Percentiles rank a stretch among this genome's conserved stretches.
Evolutionary conservation across 2,329 filamentous ascomycete species (phyloP).

Genomic region (Pestalotiopsis sp.): DNA sequence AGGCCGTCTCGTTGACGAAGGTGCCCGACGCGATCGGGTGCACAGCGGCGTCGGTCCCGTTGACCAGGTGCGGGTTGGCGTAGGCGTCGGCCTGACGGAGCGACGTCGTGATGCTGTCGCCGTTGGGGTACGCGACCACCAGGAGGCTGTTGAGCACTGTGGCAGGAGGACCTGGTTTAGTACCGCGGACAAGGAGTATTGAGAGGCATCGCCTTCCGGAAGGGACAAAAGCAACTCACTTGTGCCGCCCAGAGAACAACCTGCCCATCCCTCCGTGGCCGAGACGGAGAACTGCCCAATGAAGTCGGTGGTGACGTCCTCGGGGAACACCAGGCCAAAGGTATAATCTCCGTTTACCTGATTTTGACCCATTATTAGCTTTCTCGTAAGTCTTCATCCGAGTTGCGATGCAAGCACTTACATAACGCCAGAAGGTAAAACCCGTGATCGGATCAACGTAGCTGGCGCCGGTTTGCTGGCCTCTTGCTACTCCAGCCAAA

Average conservation of each 20-base stretch:
- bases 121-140: conserved; percentile 4
- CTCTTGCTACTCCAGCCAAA: not conserved
- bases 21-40: conserved; percentile 1
- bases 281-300: conserved; percentile 10
- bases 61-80: conserved; percentile 7
- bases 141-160: conserved; percentile 10
- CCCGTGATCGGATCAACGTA: conserved; percentile 8
- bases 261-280: conserved; percentile 1
- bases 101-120: conserved; percentile 1
- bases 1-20: conserved; percentile 2
- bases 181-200: not conserved
- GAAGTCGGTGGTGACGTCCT: conserved; percentile 8
- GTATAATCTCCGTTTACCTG: conserved; percentile 3
- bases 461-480: conserved; percentile 7
- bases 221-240: not conserved
- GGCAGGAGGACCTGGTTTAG: not conserved
- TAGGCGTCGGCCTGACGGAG: conserved; percentile 10
- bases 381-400: not conserved
- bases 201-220: not conserved
- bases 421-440: conserved; percentile 7
- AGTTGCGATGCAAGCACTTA: not conserved
- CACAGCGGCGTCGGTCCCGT: not conserved
- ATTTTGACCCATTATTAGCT: not conserved
- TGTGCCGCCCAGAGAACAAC: not conserved
- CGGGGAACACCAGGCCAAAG: conserved; percentile 4